Percentiles rank a stretch among this genome's conserved stretches.
Conservation (phyloP, 139 green algal species). For the Coelastrella sp. region DNA sequence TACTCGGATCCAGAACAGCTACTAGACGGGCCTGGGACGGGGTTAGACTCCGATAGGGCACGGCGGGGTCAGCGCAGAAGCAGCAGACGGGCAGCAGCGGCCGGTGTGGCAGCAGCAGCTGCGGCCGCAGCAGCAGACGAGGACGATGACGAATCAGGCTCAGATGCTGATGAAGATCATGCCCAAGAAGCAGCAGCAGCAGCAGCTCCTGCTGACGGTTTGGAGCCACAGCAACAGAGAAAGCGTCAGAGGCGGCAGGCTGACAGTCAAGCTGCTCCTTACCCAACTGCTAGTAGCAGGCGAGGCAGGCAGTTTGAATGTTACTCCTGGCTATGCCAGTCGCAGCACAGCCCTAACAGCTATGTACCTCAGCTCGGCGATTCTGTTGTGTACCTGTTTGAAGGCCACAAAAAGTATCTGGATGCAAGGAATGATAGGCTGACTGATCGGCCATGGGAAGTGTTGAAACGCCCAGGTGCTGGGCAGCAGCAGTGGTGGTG, state of each 20-base stretch:
- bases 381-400: conserved; percentile 76
- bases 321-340: conserved; percentile 68
- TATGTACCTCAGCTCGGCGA: conserved; percentile 83
- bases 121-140: conserved; percentile 28
- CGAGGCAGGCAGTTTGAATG: not conserved
- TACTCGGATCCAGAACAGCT: too few species aligned
- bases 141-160: not conserved
- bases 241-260: not conserved
- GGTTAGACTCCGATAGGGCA: not conserved
- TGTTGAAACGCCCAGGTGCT: not conserved
- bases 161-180: too few species aligned
- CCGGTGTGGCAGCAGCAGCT: conserved; percentile 42
- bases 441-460: conserved; percentile 59
- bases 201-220: not conserved
- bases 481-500: conserved; percentile 24
- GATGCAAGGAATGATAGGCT: conserved; percentile 56
- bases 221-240: not conserved
- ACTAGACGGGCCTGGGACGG: not conserved
- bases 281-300: not conserved
- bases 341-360: conserved; percentile 41
- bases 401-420: conserved; percentile 64
- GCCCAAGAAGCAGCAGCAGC: not conserved
- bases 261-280: not conserved
- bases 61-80: not conserved
- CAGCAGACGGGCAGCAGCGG: conserved; percentile 34